These are phyloP conservation scores for Lignosus rhinocerotis DNA, from an alignment of 1,284 basidiomycete genomes.

Conservation along the genomic window DNA sequence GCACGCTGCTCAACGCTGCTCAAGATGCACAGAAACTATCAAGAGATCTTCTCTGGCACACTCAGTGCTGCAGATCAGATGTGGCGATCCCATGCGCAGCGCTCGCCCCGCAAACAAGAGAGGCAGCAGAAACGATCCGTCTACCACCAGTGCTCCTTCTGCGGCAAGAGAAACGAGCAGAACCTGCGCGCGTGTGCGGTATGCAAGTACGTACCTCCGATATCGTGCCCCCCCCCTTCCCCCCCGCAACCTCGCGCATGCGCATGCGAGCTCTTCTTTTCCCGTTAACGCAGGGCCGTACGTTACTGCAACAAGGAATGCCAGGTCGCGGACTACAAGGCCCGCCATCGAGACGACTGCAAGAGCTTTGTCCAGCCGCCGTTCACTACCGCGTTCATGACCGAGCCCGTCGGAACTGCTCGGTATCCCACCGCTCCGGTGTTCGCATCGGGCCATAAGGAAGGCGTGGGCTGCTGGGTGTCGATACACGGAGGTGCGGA, in stretches of 20 bases:
- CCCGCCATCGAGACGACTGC: not conserved
- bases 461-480: slow-evolving; percentile 1
- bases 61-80: not conserved
- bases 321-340: not conserved
- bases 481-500: not conserved
- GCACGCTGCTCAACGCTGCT: not conserved
- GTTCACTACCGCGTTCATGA: not conserved
- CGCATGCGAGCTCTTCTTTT: not conserved
- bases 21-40: not conserved
- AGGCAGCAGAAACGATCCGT: not conserved
- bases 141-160: not conserved
- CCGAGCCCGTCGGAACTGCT: not conserved
- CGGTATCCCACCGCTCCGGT: not conserved
- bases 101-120: not conserved
- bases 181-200: not conserved
- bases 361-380: not conserved
- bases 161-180: not conserved
- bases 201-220: not conserved
- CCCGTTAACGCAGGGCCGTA: not conserved
- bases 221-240: not conserved
- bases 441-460: not conserved
- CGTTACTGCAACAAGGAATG: slow-evolving; percentile 1
- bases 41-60: not conserved
- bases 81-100: not conserved
- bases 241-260: no score